Evolutionary conservation across 768 basidiomycete species (phyloP).

Genomic region (Lactifluus piperatus): DNA sequence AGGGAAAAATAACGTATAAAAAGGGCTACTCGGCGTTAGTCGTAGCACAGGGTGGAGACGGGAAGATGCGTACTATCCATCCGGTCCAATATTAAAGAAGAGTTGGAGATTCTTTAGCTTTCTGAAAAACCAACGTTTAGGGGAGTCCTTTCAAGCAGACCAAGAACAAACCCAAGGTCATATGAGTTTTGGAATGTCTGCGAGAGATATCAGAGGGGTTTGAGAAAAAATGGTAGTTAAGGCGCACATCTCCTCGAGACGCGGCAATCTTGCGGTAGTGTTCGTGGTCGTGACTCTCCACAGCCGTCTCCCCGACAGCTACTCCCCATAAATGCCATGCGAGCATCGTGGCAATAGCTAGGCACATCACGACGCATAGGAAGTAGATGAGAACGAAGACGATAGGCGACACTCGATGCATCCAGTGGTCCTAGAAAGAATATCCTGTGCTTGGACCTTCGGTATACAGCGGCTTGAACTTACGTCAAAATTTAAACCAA

Average conservation of each 20-base stretch:
- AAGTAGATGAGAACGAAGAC: conserved; percentile 70
- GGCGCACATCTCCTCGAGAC: conserved; percentile 55
- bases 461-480: conserved; percentile 4
- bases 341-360: conserved; percentile 67
- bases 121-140: conserved; percentile 24
- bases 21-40: conserved; percentile 41
- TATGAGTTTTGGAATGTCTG: conserved; percentile 86
- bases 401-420: conserved; percentile 49
- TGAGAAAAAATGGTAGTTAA: neutral
- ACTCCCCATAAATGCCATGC: conserved; percentile 68
- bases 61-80: conserved; percentile 62
- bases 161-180: conserved; percentile 62
- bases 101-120: conserved; percentile 60
- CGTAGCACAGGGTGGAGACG: neutral
- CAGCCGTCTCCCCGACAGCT: conserved; percentile 70
- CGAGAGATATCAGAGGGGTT: neutral
- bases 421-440: conserved; percentile 21
- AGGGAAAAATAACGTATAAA: conserved; percentile 75
- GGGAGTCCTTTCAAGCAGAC: neutral
- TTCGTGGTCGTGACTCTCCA: conserved; percentile 83
- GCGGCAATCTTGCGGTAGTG: conserved; percentile 66
- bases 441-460: neutral
- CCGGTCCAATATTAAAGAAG: conserved; percentile 80
- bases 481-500: conserved; percentile 45
- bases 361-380: conserved; percentile 61